A percentile compares a stretch with the other conserved stretches of the same genome.
Evolutionary conservation across 441 rosid genomes (phyloP).

Genomic region (Corymbia citriodora): DNA sequence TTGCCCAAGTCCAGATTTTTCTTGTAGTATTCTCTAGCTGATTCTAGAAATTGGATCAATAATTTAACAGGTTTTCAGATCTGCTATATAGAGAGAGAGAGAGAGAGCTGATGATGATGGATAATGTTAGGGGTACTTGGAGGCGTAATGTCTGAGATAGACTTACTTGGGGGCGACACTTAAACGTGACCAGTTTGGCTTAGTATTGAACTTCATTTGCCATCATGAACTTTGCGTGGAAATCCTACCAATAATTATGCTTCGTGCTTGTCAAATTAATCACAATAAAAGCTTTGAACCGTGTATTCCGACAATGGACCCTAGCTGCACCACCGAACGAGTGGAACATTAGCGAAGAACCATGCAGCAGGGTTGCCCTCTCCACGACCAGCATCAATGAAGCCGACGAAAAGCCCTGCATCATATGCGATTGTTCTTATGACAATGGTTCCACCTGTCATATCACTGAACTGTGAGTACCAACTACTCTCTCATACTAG

Average conservation of each 20-base stretch:
- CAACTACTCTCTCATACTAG: background rate
- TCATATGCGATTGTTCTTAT: background rate
- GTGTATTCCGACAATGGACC: background rate
- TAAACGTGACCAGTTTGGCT: background rate
- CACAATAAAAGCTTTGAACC: background rate
- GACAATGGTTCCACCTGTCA: background rate
- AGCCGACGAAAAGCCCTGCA: background rate
- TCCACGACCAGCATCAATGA: background rate
- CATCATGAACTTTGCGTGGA: background rate
- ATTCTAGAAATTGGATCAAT: too few relatives aligned
- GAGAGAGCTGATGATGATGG: background rate
- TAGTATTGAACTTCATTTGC: background rate
- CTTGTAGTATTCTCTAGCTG: too few relatives aligned
- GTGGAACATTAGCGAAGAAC: background rate
- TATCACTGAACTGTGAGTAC: background rate
- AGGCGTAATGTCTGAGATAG: background rate
- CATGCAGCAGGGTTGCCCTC: background rate
- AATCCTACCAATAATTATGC: background rate
- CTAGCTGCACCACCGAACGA: background rate
- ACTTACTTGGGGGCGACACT: background rate
- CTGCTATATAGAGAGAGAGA: background rate
- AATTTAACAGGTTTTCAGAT: background rate
- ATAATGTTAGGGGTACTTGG: too few relatives aligned
- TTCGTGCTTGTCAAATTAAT: background rate
- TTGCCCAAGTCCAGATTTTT: too few relatives aligned